Evolutionary conservation across 352 stramenopile genomes (phyloP).

Genomic region (Globisporangium lucens): DNA sequence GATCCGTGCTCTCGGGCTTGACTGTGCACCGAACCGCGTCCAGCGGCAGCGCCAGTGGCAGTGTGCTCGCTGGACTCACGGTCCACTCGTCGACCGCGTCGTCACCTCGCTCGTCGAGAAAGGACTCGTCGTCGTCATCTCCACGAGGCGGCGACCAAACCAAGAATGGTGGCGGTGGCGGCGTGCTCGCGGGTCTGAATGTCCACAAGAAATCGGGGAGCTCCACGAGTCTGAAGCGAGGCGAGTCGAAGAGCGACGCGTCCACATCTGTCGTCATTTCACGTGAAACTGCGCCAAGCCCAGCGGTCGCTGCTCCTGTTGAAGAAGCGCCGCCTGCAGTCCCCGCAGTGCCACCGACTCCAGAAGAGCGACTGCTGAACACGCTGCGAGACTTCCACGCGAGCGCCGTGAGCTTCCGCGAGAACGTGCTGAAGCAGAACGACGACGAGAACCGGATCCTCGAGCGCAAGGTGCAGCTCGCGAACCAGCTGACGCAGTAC

Average conservation of each 20-base stretch:
- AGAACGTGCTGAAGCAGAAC: constrained; percentile 61
- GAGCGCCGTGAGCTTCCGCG: constrained; percentile 63
- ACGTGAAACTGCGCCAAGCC: constrained; percentile 16
- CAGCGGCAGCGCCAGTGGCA: constrained; percentile 8
- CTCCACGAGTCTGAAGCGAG: constrained; percentile 3
- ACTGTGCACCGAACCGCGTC: constrained; percentile 42
- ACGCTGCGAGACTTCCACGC: constrained; percentile 76
- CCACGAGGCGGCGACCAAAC: constrained; percentile 7
- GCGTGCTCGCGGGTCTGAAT: constrained; percentile 52
- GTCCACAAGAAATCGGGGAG: constrained; percentile 32
- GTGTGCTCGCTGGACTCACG: constrained; percentile 64
- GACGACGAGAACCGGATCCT: constrained; percentile 73
- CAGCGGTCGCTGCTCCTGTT: constrained; percentile 14
- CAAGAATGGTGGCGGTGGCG: constrained; percentile 23
- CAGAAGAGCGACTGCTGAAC: constrained; percentile 61
- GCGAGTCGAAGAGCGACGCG: constrained; percentile 1
- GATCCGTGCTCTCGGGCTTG: constrained; percentile 60
- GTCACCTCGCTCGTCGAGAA: constrained; percentile 25
- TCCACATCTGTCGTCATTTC: constrained; percentile 22
- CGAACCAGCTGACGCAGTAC: constrained; percentile 72
- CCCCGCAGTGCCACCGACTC: constrained; percentile 35
- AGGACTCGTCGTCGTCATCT: constrained; percentile 10
- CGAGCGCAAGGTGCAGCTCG: constrained; percentile 60
- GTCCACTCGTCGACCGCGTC: constrained; percentile 43
- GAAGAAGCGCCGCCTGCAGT: constrained; percentile 27